Conservation (phyloP, 1,139 yeast species). For the Martiniozyma asiatica region DNA sequence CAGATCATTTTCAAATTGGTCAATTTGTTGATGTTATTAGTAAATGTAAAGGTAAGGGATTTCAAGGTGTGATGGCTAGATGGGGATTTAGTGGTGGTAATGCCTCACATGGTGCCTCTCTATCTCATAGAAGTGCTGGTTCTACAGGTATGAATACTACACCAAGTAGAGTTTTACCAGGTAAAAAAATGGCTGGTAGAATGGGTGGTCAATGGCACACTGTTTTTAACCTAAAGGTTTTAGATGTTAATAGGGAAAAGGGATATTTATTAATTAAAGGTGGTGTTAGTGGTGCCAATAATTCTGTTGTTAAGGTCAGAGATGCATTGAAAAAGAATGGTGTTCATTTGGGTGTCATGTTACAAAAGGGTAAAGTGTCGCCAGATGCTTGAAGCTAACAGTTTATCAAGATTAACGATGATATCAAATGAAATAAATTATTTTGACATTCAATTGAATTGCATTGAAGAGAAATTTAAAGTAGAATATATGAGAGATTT, state of each 20-base stretch:
- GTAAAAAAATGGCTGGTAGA: constrained; percentile 97
- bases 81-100: constrained; percentile 83
- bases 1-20: constrained; percentile 77
- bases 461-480: too few species aligned
- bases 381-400: neutral
- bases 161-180: constrained; percentile 94
- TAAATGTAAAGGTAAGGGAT: constrained; percentile 87
- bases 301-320: constrained; percentile 58
- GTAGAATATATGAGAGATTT: too few species aligned
- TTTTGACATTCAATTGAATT: too few species aligned
- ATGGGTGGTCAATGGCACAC: constrained; percentile 78
- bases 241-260: constrained; percentile 68
- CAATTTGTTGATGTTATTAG: constrained; percentile 75
- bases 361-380: constrained; percentile 3
- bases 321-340: constrained; percentile 52
- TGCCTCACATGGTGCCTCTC: constrained; percentile 94
- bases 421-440: too few species aligned
- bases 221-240: constrained; percentile 60
- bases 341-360: constrained; percentile 12
- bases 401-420: too few species aligned
- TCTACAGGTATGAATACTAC: constrained; percentile 91
- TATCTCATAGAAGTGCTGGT: constrained; percentile 93
- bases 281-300: constrained; percentile 82
- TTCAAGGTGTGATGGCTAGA: constrained; percentile 97
- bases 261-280: constrained; percentile 83